phyloP scores from a whole-genome alignment of 208 protist genomes.

The Leishmania tarentolae region DNA sequence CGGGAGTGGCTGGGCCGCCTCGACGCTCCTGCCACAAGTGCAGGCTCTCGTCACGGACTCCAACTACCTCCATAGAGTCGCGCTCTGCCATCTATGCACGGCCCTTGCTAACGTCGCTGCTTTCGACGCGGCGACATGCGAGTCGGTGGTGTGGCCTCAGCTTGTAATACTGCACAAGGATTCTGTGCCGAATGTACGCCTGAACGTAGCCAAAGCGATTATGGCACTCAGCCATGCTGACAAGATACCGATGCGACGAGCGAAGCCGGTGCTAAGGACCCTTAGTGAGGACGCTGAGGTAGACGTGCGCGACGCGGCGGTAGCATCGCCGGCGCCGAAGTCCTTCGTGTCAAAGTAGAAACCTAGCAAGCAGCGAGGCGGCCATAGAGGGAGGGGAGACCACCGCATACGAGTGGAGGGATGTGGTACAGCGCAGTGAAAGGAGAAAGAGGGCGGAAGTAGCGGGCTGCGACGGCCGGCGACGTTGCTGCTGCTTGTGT shows the following conservation, averaged over 20 bases:
- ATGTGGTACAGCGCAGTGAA: background rate
- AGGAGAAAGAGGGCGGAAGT: background rate
- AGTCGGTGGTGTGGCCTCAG: conserved; percentile 62
- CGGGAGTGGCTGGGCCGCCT: conserved; percentile 59
- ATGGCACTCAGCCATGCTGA: conserved; percentile 46
- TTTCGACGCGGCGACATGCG: conserved; percentile 58
- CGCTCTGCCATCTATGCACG: conserved; percentile 75
- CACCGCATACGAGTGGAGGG: background rate
- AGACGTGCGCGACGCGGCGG: conserved; percentile 72
- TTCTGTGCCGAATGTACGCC: conserved; percentile 80
- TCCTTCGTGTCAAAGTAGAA: conserved; percentile 12
- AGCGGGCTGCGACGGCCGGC: background rate
- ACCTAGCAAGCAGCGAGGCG: background rate
- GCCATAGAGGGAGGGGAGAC: background rate
- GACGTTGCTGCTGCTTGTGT: background rate
- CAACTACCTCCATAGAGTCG: conserved; percentile 84
- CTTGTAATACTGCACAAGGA: conserved; percentile 67
- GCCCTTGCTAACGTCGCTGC: conserved; percentile 52
- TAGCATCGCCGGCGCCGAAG: conserved; percentile 17
- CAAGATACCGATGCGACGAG: conserved; percentile 51
- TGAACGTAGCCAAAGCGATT: conserved; percentile 75
- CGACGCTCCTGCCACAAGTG: conserved; percentile 73
- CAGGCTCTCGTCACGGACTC: conserved; percentile 47
- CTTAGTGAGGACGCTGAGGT: conserved; percentile 61
- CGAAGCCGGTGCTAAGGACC: conserved; percentile 55